Evolutionary conservation across 2,329 filamentous ascomycete genomes (phyloP).

Genomic region (Apiospora koreana): DNA sequence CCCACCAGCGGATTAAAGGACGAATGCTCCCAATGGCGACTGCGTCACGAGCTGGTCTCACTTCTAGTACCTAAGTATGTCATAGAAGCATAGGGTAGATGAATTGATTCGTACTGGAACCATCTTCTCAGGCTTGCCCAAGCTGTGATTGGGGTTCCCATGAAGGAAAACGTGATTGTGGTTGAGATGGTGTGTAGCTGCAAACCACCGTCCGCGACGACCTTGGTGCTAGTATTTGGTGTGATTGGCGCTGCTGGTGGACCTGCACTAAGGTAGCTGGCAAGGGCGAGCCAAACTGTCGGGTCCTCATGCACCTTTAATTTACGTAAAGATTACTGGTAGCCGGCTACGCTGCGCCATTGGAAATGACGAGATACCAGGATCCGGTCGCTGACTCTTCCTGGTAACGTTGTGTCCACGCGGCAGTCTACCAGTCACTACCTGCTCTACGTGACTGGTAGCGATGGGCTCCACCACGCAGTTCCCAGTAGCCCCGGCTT

Average conservation of each 20-base stretch:
- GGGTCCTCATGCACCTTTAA: not conserved
- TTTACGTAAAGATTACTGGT: not conserved
- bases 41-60: not conserved
- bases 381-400: not conserved
- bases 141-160: not conserved
- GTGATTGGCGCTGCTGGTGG: not conserved
- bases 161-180: not conserved
- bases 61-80: not conserved
- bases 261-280: not conserved
- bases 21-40: not conserved
- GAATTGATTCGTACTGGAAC: not conserved
- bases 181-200: not conserved
- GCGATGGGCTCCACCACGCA: not conserved
- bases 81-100: not conserved
- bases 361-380: not conserved
- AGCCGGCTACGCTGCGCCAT: not conserved
- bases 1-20: not conserved
- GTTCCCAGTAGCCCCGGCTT: not conserved
- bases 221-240: not conserved
- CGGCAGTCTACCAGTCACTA: not conserved
- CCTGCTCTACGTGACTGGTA: not conserved
- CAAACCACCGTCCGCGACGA: not conserved
- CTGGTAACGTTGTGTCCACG: not conserved
- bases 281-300: not conserved
- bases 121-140: not conserved